Percentiles rank a stretch among this genome's conserved stretches.
phyloP scores from a whole-genome alignment of 2,329 filamentous ascomycete genomes.

The Simplicillium sp. region DNA sequence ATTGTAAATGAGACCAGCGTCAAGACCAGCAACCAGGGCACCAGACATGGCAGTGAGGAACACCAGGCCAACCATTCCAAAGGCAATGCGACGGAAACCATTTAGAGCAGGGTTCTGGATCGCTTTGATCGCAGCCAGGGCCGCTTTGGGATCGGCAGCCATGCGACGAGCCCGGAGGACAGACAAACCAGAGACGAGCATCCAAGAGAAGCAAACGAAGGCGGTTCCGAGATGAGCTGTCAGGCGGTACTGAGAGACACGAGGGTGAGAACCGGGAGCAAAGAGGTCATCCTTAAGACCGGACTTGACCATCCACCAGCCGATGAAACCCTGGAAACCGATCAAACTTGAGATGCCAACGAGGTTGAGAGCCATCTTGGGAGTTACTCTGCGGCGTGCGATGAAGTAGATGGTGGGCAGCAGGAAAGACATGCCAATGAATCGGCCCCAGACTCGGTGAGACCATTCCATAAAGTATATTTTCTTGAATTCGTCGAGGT shows the following conservation, averaged over 20 bases:
- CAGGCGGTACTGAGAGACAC: slow-evolving; percentile 90
- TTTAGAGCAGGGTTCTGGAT: slow-evolving; percentile 60
- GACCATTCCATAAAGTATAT: slow-evolving; percentile 99
- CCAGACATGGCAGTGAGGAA: slow-evolving; percentile 92
- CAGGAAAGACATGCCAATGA: slow-evolving; percentile 84
- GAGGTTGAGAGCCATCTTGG: slow-evolving; percentile 67
- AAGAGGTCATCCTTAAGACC: slow-evolving; percentile 95
- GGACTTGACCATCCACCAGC: slow-evolving; percentile 99
- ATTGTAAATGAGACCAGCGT: slow-evolving; percentile 97
- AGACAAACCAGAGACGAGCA: slow-evolving; percentile 81
- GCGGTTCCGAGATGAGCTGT: slow-evolving; percentile 83
- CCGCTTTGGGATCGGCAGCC: slow-evolving; percentile 55
- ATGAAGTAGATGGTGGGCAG: slow-evolving; percentile 85
- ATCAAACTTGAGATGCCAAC: slow-evolving; percentile 81
- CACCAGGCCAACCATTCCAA: slow-evolving; percentile 63
- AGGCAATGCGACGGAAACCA: slow-evolving; percentile 63
- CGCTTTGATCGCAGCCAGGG: slow-evolving; percentile 48
- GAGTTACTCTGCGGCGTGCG: slow-evolving; percentile 66
- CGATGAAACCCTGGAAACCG: slow-evolving; percentile 88
- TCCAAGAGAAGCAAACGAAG: slow-evolving; percentile 87
- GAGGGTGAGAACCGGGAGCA: slow-evolving; percentile 77
- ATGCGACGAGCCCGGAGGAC: slow-evolving; percentile 72
- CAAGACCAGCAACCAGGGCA: slow-evolving; percentile 84
- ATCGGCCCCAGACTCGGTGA: slow-evolving; percentile 86
- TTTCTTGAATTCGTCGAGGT: slow-evolving; percentile 86